Conservation (phyloP, 148 eudicot species). For the Tetragonia tetragonoides region DNA sequence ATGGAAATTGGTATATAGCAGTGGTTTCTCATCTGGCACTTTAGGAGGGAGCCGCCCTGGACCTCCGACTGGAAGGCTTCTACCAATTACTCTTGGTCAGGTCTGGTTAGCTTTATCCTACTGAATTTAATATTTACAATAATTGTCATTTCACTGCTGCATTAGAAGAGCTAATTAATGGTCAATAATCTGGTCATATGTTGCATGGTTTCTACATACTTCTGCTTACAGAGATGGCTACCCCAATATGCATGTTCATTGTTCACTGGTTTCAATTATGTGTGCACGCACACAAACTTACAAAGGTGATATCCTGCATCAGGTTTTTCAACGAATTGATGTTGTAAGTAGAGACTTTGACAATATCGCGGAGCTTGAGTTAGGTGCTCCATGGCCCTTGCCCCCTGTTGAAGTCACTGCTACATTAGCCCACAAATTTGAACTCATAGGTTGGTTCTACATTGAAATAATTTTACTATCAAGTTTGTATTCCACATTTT, state of each 20-base stretch:
- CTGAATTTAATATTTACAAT: neutral
- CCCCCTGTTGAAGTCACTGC: conserved; percentile 82
- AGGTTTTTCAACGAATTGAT: conserved; percentile 96
- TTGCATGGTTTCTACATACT: neutral
- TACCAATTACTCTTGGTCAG: conserved; percentile 94
- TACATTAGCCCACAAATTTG: conserved; percentile 90
- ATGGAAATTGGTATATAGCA: conserved; percentile 91
- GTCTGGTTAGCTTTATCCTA: conserved; percentile 28
- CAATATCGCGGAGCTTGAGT: conserved; percentile 79
- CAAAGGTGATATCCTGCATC: neutral
- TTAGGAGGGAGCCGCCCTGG: conserved; percentile 97
- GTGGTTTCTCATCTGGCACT: conserved; percentile 95
- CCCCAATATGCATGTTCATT: neutral
- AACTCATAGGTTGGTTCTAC: conserved; percentile 59
- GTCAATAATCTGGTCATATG: neutral
- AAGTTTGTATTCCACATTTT: neutral
- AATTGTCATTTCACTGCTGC: neutral
- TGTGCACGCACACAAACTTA: neutral
- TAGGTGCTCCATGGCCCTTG: conserved; percentile 92
- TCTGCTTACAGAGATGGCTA: no score
- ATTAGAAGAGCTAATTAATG: neutral
- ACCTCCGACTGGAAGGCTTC: conserved; percentile 81
- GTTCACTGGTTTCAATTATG: neutral
- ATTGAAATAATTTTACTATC: neutral
- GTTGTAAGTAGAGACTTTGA: conserved; percentile 87